Evolutionary conservation across 2,329 filamentous ascomycete species (phyloP).

Genomic region (Paecilomyces dactylethromorphus): DNA sequence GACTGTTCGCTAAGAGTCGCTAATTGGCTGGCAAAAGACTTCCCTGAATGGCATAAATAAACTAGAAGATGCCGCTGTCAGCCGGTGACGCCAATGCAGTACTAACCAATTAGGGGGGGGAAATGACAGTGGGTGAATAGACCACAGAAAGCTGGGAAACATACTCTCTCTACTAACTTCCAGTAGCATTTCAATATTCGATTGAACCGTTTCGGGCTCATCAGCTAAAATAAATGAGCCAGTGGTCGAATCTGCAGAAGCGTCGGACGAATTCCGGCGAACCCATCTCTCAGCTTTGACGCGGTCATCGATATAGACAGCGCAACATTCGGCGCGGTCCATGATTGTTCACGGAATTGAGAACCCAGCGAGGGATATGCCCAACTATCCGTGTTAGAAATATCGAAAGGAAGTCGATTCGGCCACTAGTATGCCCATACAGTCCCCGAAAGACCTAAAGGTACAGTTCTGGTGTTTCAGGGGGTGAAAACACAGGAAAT

Average conservation of each 20-base stretch:
- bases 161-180: constrained; percentile 49
- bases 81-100: not conserved
- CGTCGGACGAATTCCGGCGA: constrained; percentile 22
- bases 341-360: constrained; percentile 17
- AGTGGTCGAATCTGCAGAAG: constrained; percentile 17
- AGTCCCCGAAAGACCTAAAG: not conserved
- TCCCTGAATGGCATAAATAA: constrained; percentile 47
- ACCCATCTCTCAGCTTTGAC: constrained; percentile 40
- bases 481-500: not conserved
- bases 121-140: not conserved
- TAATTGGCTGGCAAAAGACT: constrained; percentile 47
- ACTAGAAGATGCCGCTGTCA: constrained; percentile 33
- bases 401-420: not conserved
- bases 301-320: constrained; percentile 42
- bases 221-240: constrained; percentile 25
- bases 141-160: constrained; percentile 11
- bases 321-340: constrained; percentile 37
- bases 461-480: not conserved
- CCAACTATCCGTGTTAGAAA: not conserved
- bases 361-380: not conserved
- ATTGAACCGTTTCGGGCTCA: constrained; percentile 38
- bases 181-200: constrained; percentile 45
- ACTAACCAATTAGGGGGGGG: not conserved
- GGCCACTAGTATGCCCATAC: not conserved
- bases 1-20: constrained; percentile 45